These are phyloP conservation scores for Grifola frondosa DNA, from an alignment of 1,284 basidiomycete genomes.

Conservation along the genomic window DNA sequence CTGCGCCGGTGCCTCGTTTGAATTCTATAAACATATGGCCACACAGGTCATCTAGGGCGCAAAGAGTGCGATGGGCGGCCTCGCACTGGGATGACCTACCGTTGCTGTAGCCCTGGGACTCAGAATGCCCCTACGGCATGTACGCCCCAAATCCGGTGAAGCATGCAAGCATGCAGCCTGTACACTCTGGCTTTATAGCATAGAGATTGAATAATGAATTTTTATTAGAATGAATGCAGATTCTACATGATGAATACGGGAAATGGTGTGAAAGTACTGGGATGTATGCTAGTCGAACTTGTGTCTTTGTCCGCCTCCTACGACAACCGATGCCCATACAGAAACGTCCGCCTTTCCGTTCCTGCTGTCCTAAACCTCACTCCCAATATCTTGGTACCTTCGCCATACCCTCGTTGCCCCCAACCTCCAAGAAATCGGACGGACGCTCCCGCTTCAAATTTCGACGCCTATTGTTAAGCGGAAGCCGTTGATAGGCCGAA, in stretches of 20 bases:
- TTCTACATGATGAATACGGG: conserved; percentile 1
- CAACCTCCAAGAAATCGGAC: conserved; percentile 77
- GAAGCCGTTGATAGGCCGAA: conserved; percentile 80
- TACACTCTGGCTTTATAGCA: too few species aligned
- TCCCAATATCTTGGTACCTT: conserved; percentile 79
- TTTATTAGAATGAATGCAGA: conserved; percentile 2
- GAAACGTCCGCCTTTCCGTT: too few species aligned
- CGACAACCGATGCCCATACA: too few species aligned
- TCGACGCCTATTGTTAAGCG: conserved; percentile 73
- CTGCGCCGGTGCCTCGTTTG: too few species aligned
- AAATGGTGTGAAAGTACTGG: background rate
- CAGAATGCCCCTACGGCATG: too few species aligned
- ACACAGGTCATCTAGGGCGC: too few species aligned
- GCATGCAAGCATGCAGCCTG: too few species aligned
- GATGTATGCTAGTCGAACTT: background rate
- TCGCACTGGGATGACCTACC: too few species aligned
- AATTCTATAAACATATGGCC: too few species aligned
- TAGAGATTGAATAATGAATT: background rate
- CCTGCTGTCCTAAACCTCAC: conserved; percentile 30
- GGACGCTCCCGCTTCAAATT: conserved; percentile 77
- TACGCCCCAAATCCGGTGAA: too few species aligned
- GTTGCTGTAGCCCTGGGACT: too few species aligned
- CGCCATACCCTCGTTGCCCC: conserved; percentile 53
- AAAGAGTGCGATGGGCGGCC: too few species aligned
- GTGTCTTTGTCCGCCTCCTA: background rate